phyloP scores from a whole-genome alignment of 2,329 filamentous ascomycete species.

The Fusarium albidum region DNA sequence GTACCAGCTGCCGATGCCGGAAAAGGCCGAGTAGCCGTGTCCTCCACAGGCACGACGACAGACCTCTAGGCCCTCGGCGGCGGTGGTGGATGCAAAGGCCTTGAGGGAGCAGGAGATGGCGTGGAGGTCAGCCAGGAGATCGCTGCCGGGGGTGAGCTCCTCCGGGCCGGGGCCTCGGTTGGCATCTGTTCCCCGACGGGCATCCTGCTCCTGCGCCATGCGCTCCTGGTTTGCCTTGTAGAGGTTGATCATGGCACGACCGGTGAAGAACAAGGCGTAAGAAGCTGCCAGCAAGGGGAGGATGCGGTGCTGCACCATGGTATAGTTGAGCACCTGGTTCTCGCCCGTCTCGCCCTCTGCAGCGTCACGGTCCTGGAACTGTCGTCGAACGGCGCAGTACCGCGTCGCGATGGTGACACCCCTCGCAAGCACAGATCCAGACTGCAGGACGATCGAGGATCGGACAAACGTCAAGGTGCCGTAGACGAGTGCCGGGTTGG shows the following conservation, averaged over 20 bases:
- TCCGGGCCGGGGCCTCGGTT: conserved; percentile 71
- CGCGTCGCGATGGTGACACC: conserved; percentile 81
- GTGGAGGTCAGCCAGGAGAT: conserved; percentile 77
- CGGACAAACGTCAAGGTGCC: conserved; percentile 81
- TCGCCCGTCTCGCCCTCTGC: conserved; percentile 65
- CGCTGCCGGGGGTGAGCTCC: conserved; percentile 68
- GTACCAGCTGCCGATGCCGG: conserved; percentile 79
- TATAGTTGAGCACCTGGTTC: conserved; percentile 81
- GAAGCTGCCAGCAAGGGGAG: conserved; percentile 77
- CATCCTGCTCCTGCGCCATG: conserved; percentile 58
- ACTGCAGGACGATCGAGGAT: conserved; percentile 76
- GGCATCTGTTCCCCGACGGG: conserved; percentile 48
- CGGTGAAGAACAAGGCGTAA: conserved; percentile 82
- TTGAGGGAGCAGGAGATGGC: conserved; percentile 81
- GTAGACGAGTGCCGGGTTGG: conserved; percentile 74
- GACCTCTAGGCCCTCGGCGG: conserved; percentile 77
- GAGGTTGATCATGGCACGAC: conserved; percentile 76
- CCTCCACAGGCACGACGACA: conserved; percentile 80
- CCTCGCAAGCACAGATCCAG: conserved; percentile 74
- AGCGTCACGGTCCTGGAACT: conserved; percentile 79
- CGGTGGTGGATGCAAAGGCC: conserved; percentile 74
- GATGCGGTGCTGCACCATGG: conserved; percentile 79
- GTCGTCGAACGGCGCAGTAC: conserved; percentile 77
- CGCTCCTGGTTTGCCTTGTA: conserved; percentile 77
- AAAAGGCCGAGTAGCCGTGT: conserved; percentile 78